Percentiles rank a stretch among this genome's conserved stretches.
phyloP scores from a whole-genome alignment of 2,329 filamentous ascomycete species.

The Fusarium buxicola region DNA sequence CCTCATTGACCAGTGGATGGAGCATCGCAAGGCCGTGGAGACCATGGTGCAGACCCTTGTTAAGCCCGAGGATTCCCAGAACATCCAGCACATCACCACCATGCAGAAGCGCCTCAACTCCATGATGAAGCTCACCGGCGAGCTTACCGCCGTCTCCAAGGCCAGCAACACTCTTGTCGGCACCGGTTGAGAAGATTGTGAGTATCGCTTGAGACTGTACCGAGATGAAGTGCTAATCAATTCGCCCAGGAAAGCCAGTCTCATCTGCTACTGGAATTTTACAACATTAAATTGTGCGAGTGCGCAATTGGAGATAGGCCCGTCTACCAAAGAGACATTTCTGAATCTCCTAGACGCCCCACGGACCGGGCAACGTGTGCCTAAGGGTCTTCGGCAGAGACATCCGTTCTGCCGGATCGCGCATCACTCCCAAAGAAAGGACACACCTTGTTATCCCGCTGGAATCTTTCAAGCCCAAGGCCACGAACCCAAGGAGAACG shows the following conservation, averaged over 20 bases:
- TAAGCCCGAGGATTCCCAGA: constrained; percentile 64
- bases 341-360: constrained; percentile 37
- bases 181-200: constrained; percentile 49
- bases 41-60: constrained; percentile 64
- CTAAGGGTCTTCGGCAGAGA: constrained; percentile 37
- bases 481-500: constrained; percentile 34
- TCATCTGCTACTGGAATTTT: constrained; percentile 44
- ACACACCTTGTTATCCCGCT: constrained; percentile 30
- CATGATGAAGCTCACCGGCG: constrained; percentile 63
- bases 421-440: constrained; percentile 27
- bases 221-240: constrained; percentile 17
- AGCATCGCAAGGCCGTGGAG: constrained; percentile 73
- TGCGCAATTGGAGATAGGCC: constrained; percentile 38
- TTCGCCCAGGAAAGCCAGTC: constrained; percentile 24
- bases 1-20: constrained; percentile 66
- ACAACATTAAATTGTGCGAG: constrained; percentile 39
- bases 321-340: constrained; percentile 42
- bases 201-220: not conserved
- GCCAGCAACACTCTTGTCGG: constrained; percentile 42
- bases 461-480: constrained; percentile 36
- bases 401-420: constrained; percentile 31
- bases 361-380: constrained; percentile 32
- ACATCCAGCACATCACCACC: constrained; percentile 64
- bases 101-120: constrained; percentile 62
- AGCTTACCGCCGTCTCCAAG: constrained; percentile 44